A percentile compares a stretch with the other conserved stretches of the same genome.
These are phyloP conservation scores for Carex sylvatica DNA, from an alignment of 202 grass and related monocot genomes.

Conservation along the genomic window DNA sequence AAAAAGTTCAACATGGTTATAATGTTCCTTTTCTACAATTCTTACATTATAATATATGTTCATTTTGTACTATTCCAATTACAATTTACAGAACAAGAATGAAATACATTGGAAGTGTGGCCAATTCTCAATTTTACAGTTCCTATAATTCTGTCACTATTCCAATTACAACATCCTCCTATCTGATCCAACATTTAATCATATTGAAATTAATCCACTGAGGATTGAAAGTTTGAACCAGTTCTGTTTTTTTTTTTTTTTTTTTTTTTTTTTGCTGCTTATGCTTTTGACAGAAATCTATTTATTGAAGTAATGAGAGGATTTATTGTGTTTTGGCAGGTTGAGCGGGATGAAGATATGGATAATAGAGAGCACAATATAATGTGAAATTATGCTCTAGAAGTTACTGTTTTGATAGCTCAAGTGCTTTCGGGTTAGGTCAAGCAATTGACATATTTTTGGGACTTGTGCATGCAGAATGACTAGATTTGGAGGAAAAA, in stretches of 20 bases:
- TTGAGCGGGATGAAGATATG: conserved; percentile 60
- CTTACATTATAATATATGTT: too few species aligned
- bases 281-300: neutral
- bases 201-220: too few species aligned
- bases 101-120: too few species aligned
- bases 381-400: neutral
- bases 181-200: too few species aligned
- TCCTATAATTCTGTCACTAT: too few species aligned
- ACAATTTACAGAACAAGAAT: too few species aligned
- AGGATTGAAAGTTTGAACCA: neutral
- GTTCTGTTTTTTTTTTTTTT: neutral
- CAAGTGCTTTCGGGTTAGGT: neutral
- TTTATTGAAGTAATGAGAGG: neutral
- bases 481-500: neutral
- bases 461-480: neutral
- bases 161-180: too few species aligned
- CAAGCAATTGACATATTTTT: neutral
- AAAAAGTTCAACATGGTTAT: too few species aligned
- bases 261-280: too few species aligned
- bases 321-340: conserved; percentile 33
- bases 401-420: conserved; percentile 7
- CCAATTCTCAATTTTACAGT: too few species aligned
- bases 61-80: too few species aligned
- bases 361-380: conserved; percentile 30
- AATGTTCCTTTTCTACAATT: too few species aligned